phyloP scores from a whole-genome alignment of 345 rosid species.

The Acer campestre region DNA sequence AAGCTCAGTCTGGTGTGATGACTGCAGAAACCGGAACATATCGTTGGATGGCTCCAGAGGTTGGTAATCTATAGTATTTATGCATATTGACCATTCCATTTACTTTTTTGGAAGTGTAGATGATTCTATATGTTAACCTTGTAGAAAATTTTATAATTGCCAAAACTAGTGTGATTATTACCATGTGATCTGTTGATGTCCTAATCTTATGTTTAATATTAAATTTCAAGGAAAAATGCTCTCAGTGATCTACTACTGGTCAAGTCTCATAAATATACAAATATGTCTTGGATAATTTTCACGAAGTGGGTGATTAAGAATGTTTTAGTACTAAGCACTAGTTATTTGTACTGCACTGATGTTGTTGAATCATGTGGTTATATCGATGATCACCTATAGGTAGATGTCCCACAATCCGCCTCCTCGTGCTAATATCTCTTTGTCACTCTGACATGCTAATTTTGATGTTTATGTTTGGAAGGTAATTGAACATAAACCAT shows the following conservation, averaged over 20 bases:
- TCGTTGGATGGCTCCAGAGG: constrained; percentile 92
- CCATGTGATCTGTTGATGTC: constrained; percentile 1
- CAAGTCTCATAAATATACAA: neutral
- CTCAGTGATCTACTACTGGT: constrained; percentile 4
- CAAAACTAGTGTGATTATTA: neutral
- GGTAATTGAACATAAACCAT: constrained; percentile 71
- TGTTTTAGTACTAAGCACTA: neutral
- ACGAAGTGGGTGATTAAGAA: constrained; percentile 10
- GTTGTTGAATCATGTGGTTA: too few relatives aligned
- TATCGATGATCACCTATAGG: constrained; percentile 2
- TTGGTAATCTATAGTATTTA: constrained; percentile 24
- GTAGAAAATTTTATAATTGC: neutral
- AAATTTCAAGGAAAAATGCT: neutral
- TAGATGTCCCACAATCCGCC: neutral
- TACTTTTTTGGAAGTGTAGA: constrained; percentile 1
- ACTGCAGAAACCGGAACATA: constrained; percentile 82
- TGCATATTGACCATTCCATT: constrained; percentile 10
- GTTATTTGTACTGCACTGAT: too few relatives aligned
- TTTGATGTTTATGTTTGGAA: constrained; percentile 36
- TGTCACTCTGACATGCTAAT: constrained; percentile 22
- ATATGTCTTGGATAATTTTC: neutral
- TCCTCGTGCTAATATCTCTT: neutral
- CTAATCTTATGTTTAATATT: neutral
- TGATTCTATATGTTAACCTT: neutral
- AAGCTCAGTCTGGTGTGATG: constrained; percentile 63